Conservation (phyloP, 2,329 filamentous ascomycete species). For the Ophiostoma novo-ulmi region DNA sequence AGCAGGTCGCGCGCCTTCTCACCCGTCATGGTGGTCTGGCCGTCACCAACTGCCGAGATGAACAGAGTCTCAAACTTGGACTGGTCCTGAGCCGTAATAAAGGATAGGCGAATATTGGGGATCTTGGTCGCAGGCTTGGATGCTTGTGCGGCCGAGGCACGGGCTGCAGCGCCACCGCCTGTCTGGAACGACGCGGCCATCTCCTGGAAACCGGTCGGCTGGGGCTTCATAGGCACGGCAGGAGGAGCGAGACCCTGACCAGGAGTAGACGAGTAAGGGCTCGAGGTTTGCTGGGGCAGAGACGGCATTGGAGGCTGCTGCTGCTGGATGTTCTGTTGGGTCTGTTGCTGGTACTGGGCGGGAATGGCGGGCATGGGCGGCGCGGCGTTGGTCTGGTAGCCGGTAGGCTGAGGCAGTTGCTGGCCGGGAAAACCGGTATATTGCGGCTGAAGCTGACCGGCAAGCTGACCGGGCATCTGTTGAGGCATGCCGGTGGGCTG, state of each 20-base stretch:
- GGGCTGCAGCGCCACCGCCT: constrained; percentile 37
- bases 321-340: constrained; percentile 35
- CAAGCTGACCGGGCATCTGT: constrained; percentile 37
- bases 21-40: constrained; percentile 77
- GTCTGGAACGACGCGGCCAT: constrained; percentile 64
- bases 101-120: constrained; percentile 87
- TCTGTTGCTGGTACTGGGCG: constrained; percentile 52
- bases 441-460: constrained; percentile 55
- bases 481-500: constrained; percentile 45
- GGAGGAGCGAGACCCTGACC: constrained; percentile 42
- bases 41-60: constrained; percentile 85
- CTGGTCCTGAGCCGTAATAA: constrained; percentile 92
- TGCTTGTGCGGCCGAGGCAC: constrained; percentile 39
- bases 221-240: constrained; percentile 56
- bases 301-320: constrained; percentile 16
- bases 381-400: constrained; percentile 52
- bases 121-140: constrained; percentile 66
- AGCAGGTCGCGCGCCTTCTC: constrained; percentile 90
- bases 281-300: constrained; percentile 40
- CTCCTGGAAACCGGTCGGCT: constrained; percentile 60
- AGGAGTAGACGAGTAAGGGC: constrained; percentile 44
- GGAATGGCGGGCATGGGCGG: constrained; percentile 58
- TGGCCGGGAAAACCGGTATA: constrained; percentile 58
- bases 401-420: constrained; percentile 48
- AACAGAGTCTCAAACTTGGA: constrained; percentile 96